phyloP scores from a whole-genome alignment of 208 protist genomes.

The Leishmania turanica region DNA sequence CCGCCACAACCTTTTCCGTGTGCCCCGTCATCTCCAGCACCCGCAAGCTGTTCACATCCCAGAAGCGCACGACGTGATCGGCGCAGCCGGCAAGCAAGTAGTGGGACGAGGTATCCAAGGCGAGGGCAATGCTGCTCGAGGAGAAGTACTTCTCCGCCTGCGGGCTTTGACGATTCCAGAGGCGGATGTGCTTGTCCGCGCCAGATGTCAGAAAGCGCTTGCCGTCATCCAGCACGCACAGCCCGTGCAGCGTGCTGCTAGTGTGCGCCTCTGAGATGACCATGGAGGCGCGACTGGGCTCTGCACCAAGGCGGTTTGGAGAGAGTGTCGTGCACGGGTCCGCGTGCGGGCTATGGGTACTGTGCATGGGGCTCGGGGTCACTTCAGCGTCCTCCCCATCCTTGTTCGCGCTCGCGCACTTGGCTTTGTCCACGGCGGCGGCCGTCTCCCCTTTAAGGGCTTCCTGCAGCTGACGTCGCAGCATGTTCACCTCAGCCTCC shows the following conservation, averaged over 20 bases:
- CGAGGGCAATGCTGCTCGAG: slow-evolving; percentile 50
- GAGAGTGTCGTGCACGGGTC: slow-evolving; percentile 15
- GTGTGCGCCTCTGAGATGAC: slow-evolving; percentile 45
- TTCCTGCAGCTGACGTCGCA: slow-evolving; percentile 23
- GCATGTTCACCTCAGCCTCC: slow-evolving; percentile 35
- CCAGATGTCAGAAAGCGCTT: slow-evolving; percentile 51
- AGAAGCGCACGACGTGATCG: slow-evolving; percentile 68
- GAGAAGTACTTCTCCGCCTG: slow-evolving; percentile 39
- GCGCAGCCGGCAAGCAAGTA: slow-evolving; percentile 68
- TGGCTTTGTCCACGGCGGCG: not conserved
- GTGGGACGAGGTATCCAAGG: slow-evolving; percentile 49
- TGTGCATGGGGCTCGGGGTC: not conserved
- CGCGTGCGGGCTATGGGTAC: not conserved
- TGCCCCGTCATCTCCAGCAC: slow-evolving; percentile 66
- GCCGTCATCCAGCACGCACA: slow-evolving; percentile 41
- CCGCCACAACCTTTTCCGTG: slow-evolving; percentile 67
- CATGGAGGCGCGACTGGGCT: slow-evolving; percentile 30
- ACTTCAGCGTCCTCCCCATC: not conserved
- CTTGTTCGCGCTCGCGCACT: not conserved
- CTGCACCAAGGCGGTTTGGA: not conserved
- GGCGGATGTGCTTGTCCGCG: slow-evolving; percentile 53
- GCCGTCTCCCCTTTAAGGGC: not conserved
- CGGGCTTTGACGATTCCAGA: slow-evolving; percentile 42
- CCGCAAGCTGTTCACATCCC: slow-evolving; percentile 58
- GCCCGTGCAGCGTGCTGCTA: slow-evolving; percentile 41